A percentile compares a stretch with the other conserved stretches of the same genome.
phyloP scores from a whole-genome alignment of 495 filamentous ascomycete species.

The Penicillium herquei region DNA sequence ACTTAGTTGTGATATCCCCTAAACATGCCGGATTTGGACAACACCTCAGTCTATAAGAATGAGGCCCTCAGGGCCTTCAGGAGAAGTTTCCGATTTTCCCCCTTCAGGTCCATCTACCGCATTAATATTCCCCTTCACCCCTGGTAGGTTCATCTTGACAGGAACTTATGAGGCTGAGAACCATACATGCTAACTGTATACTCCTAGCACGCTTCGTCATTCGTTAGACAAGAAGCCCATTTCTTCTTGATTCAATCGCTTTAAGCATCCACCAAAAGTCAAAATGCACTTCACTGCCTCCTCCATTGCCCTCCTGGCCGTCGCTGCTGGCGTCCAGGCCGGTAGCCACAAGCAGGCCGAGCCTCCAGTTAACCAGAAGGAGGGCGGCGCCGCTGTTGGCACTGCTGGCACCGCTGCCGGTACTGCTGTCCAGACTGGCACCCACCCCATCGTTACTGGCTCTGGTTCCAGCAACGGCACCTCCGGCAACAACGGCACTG shows the following conservation, averaged over 20 bases:
- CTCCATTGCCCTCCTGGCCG: conserved; percentile 22
- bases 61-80: conserved; percentile 3
- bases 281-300: conserved; percentile 28
- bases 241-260: conserved; percentile 22
- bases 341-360: conserved; percentile 11
- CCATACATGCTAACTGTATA: conserved; percentile 5
- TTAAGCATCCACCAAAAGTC: conserved; percentile 6
- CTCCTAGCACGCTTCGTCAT: conserved; percentile 15
- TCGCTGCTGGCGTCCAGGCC: conserved; percentile 27
- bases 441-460: conserved; percentile 15
- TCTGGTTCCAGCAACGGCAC: not conserved
- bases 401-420: conserved; percentile 9
- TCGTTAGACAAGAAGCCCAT: conserved; percentile 25
- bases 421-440: conserved; percentile 12
- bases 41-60: conserved; percentile 24
- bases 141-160: no score
- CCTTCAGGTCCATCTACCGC: conserved; percentile 9
- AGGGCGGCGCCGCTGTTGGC: not conserved
- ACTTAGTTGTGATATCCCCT: conserved; percentile 1
- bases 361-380: conserved; percentile 16
- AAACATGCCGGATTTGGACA: conserved; percentile 23
- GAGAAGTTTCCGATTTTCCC: not conserved
- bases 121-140: conserved; percentile 1
- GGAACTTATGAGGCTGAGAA: no score
- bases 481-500: conserved; percentile 6